Base-by-base conservation (phyloP, 2,329 filamentous ascomycete species). In the Celoporthe dispersa region DNA sequence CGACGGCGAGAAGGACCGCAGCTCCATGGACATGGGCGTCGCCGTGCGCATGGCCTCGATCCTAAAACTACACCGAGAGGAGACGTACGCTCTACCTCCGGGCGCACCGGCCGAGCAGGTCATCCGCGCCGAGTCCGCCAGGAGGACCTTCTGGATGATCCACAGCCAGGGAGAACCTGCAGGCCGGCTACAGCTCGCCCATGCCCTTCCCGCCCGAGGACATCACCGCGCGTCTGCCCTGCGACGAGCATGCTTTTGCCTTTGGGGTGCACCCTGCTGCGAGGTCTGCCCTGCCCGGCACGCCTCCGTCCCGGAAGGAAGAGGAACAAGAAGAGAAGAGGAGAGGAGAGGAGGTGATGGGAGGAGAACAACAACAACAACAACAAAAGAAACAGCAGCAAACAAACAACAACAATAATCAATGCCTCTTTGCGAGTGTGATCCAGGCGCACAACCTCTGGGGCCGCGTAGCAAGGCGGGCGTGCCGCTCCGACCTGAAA, bases 61-160 rank as follows among this genome's bases (percentile, higher is more conserved):
- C 22, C 74, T 81, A 4, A 76, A 75, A 62, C 73, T 81, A 1
- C 80, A 81, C 68, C 75, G 78, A 48, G 80, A 81, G 70, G 79
- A 81, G 53, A 77, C 78, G 1, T 81, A 81, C 66, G 57, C 68
- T 1, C 71, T 81, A 0, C 72, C 75, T 1, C 64, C 70, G 0
- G 70, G 71, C 31, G 75, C 76, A 5, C 70, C 75, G 0, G 70
- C 75, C 8, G 77, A 80, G 8, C 73, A 77, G n/a, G 69, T 80
- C 22, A 76, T 81, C 8, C 70, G 75, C 5, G 74, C 76, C 25
- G 79, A 81, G 66, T 76, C 75, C 35, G 80, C 79, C 1, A 72
- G 80, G 7, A 73, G 80, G 12, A 80, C 78, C 0, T 80, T 80
- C 71, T 81, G 80, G 80, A 78, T 81, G 75, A 74, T 81, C 8